Base-by-base conservation (phyloP, 2,329 filamentous ascomycete genomes). In the Fusarium papillatum region DNA sequence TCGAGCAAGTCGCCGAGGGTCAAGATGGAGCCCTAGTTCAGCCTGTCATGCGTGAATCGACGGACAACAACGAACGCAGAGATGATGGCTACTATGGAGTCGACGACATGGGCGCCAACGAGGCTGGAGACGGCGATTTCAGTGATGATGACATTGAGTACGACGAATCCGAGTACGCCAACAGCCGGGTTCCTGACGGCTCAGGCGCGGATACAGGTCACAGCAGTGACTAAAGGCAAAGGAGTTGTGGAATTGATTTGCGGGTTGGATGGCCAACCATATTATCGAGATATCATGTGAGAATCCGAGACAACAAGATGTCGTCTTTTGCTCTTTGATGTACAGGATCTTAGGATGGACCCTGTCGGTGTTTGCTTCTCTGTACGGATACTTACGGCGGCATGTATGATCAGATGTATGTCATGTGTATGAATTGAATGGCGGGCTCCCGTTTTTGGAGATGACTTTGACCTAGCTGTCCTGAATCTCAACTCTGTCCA, bases 81-180 rank as follows among this genome's bases (percentile, higher is more conserved):
- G 63, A 77, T 11, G 66, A 78, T 16, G 74, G 71, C 11, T 72
- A 77, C 26, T 76, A 79, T 14, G 78, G 78, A 0, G 72, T 80
- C 11, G 78, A 80, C 43, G 78, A 80, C 62, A 80, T 80, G 78
- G 78, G 77, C 39, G 77, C 74, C 22, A 80, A 80, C 22, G 72
- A 79, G 62, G 75, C 69, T 41, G 74, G 64, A 4, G 68, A 75
- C 55, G 64, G 62, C 16, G 77, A 79, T 48, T 64, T 62, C 5
- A 77, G 67, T 41, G 76, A 76, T 39, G 77, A 80, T 46, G 63
- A 77, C 36, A 78, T 79, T 31, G 69, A 75, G 53, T 80, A 80
- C 48, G 76, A 76, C 43, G 75, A 78, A 26, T 79, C 76, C 2
- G 78, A 80, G 60, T 80, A 79, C n/a, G 75, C 55, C 14, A 76